Evolutionary conservation across 2,329 filamentous ascomycete genomes (phyloP), one percentile per base, ranked within the genome.

Genomic region (Apiospora hydei): DNA sequence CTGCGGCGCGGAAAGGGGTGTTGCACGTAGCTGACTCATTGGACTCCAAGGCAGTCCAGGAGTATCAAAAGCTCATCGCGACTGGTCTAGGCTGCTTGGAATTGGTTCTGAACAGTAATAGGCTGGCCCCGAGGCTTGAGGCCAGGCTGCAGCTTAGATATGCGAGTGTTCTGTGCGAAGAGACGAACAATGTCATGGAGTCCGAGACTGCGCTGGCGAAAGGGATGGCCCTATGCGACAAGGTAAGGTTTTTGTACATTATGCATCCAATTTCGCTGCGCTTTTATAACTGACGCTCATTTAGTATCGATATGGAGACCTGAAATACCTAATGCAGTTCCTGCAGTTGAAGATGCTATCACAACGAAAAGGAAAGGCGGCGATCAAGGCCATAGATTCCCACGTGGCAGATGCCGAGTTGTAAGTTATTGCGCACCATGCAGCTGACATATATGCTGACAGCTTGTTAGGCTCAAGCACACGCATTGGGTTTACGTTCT

Each of bases 281-380:
- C 18, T 64, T 7, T 14, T 24, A 13, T 34, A 26, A 8, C 44
- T 69, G n/a, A 69, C 34, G 10, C 16, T 10, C 10, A n/a, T 14
- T 16, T 24, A 90, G 83, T 88, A 89, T 73, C 86, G 87, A 67
- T 86, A 90, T 73, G 77, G 83, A 38, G 93, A 95, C 76, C 81
- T 95, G 51, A 94, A 94, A 79, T 94, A 94, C 81, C 90, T 90
- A 74, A 94, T 94, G 87, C 89, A 94, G 75, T 93, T 94, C 78
- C 84, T 94, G 21, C 88, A 93, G 72, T 87, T 91, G 68, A 91
- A 93, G 75, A 88, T 93, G 1, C 84, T 94, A 72, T 93, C 92
- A 75, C 91, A 92, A 77, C 88, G 90, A 57, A 94, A 90, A 74
- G 89, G 89, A 70, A 93, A 92, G 77, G 92, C 92, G 1, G 92